Percentiles rank a stretch among this genome's conserved stretches.
Evolutionary conservation across 2,329 filamentous ascomycete genomes (phyloP).

Genomic region (Pleurostoma richardsiae): DNA sequence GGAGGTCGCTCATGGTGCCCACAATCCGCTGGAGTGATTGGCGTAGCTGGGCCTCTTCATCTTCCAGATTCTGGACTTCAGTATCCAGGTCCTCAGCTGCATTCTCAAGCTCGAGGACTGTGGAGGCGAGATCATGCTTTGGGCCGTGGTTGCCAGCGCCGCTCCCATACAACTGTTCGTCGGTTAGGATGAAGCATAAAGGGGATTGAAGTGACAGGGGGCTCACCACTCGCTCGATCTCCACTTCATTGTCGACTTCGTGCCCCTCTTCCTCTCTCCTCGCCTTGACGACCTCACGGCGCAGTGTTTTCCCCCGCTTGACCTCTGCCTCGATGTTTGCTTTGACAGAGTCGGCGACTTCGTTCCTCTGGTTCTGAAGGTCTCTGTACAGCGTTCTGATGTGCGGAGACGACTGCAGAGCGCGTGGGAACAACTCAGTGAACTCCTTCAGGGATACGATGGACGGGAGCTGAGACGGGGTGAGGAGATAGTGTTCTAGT

Average conservation of each 20-base stretch:
- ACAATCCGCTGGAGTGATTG: constrained; percentile 60
- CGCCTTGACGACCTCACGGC: constrained; percentile 50
- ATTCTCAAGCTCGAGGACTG: constrained; percentile 64
- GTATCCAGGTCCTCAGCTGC: constrained; percentile 61
- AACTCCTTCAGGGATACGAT: constrained; percentile 73
- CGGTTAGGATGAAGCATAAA: constrained; percentile 1
- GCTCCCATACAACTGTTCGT: constrained; percentile 41
- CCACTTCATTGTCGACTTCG: constrained; percentile 57
- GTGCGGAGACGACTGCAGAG: constrained; percentile 60
- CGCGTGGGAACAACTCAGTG: constrained; percentile 67
- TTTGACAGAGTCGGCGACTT: constrained; percentile 62
- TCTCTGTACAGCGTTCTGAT: constrained; percentile 72
- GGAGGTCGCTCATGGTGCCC: constrained; percentile 72
- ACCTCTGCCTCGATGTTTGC: constrained; percentile 61
- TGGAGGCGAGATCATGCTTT: constrained; percentile 57
- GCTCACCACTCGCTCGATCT: constrained; percentile 54
- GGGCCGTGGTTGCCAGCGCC: constrained; percentile 43
- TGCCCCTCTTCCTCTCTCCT: constrained; percentile 47
- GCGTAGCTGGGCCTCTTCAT: constrained; percentile 57
- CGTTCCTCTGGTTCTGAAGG: constrained; percentile 68
- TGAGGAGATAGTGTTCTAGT: constrained; percentile 71
- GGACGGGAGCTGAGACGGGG: constrained; percentile 68
- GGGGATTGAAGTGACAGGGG: not conserved
- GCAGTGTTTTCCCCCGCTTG: constrained; percentile 52
- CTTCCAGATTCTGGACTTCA: constrained; percentile 61